Conservation (phyloP, 495 filamentous ascomycete genomes). For the Annulohypoxylon maeteangense region DNA sequence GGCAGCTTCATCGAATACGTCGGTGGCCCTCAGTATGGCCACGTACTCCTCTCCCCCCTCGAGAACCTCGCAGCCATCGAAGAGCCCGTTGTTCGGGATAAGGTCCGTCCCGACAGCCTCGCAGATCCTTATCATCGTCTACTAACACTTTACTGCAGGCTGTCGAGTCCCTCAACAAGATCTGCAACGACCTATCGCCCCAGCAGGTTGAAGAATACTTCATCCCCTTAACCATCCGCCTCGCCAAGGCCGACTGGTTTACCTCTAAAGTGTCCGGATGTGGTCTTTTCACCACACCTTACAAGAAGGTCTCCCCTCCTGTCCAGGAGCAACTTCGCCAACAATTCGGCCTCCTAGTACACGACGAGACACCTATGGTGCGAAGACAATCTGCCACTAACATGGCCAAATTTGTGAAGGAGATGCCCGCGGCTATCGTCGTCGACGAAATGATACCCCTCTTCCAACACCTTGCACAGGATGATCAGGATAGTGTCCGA, state of each 20-base stretch:
- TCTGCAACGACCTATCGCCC: conserved; percentile 88
- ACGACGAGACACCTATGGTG: conserved; percentile 99
- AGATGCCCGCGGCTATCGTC: conserved; percentile 88
- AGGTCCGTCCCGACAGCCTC: conserved; percentile 64
- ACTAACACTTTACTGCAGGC: conserved; percentile 66
- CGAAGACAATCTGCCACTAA: conserved; percentile 95
- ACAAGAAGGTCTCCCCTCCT: conserved; percentile 83
- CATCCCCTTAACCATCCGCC: conserved; percentile 90
- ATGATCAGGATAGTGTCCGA: conserved; percentile 97
- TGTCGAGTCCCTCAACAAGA: conserved; percentile 98
- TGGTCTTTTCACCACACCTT: conserved; percentile 91
- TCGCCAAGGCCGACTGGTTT: conserved; percentile 99
- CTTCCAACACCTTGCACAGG: conserved; percentile 93
- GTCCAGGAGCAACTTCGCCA: conserved; percentile 89
- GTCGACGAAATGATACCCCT: conserved; percentile 99
- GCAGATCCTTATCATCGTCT: background rate
- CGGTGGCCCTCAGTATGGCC: conserved; percentile 90
- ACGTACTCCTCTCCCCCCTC: conserved; percentile 94
- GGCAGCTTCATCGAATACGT: conserved; percentile 98
- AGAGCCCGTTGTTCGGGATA: conserved; percentile 96
- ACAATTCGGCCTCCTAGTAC: conserved; percentile 90
- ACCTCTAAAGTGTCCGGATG: conserved; percentile 98
- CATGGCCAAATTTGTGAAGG: conserved; percentile 96
- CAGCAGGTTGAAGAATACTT: conserved; percentile 96
- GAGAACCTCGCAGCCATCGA: conserved; percentile 99